Base-by-base conservation (phyloP, 2,329 filamentous ascomycete genomes). In the Thielaviopsis musarum region DNA sequence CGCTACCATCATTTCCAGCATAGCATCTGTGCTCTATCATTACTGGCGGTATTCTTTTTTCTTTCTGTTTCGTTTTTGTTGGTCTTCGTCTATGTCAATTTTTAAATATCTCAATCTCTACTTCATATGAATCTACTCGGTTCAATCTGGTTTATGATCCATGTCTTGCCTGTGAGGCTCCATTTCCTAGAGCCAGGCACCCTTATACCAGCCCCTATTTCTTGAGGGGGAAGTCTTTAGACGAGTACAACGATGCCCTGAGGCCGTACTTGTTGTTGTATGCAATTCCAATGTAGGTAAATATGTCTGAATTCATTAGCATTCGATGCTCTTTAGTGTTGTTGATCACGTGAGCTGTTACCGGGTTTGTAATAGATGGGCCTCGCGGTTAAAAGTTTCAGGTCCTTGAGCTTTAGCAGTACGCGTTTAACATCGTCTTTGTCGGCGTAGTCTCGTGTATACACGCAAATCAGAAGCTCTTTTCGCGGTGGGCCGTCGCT, bases 281-380 rank as follows among this genome's bases (percentile, higher is more conserved):
- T 17, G 74, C 74, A 59, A 88, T 80, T 3, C 80, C 80, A 28
- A 88, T 71, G 67, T 85, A 78, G 1, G 85, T 87, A 66, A 78
- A 87, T 0, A 79, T 82, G 73, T 88, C 84, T 82, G 58, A 57
- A 28, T 7, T 13, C 38, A 52, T 65, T 56, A 65, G 64, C 53
- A 24, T 51, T 45, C 54, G 12, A 15, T 13, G 2, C 6, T 5
- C 21, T 1, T 30, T 13, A 1, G 12, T 49, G 13, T 9, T 9
- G 7, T 9, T 34, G 30, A 17, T 24, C 54, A 9, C 45, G 22
- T 22, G 61, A 38, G 19, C 5, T 80, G 69, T 74, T 68, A 77
- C 85, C 84, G 65, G 79, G 79, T 67, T 94, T 94, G 72, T 94
- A 95, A 68, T 88, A 91, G 56, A 93, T 82, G 0, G 75, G 71